These are phyloP conservation scores for Aspergillus sergii DNA, from an alignment of 2,329 filamentous ascomycete species.

Conservation along the genomic window DNA sequence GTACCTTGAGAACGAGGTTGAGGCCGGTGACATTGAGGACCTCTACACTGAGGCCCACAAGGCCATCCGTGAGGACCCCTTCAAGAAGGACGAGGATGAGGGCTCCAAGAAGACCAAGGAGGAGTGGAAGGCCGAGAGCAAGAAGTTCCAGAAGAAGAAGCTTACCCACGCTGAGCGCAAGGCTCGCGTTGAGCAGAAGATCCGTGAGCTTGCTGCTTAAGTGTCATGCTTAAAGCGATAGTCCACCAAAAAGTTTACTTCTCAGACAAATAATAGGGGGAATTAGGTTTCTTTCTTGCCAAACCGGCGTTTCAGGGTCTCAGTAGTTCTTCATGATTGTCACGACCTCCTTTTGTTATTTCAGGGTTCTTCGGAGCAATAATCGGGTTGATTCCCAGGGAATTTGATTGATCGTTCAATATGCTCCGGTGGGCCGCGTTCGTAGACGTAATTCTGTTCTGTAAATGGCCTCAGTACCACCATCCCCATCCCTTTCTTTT, in stretches of 20 bases:
- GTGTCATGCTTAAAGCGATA: slow-evolving; percentile 30
- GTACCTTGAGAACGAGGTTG: slow-evolving; percentile 96
- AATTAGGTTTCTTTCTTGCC: slow-evolving; percentile 24
- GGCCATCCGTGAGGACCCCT: slow-evolving; percentile 96
- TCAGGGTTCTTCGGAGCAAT: slow-evolving; percentile 32
- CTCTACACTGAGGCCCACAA: slow-evolving; percentile 93
- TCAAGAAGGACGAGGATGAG: slow-evolving; percentile 80
- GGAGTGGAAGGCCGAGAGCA: slow-evolving; percentile 91
- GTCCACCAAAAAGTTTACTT: slow-evolving; percentile 16
- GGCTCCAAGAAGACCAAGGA: slow-evolving; percentile 94
- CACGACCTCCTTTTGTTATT: slow-evolving; percentile 26
- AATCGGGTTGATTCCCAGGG: slow-evolving; percentile 15
- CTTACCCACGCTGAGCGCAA: slow-evolving; percentile 81
- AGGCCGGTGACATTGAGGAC: slow-evolving; percentile 96
- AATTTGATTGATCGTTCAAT: slow-evolving; percentile 19
- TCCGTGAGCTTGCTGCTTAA: slow-evolving; percentile 69
- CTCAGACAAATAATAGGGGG: slow-evolving; percentile 29
- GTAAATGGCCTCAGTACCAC: background rate
- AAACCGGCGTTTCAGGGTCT: slow-evolving; percentile 31
- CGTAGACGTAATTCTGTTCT: slow-evolving; percentile 5
- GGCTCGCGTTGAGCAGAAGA: slow-evolving; percentile 84
- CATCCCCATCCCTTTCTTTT: background rate
- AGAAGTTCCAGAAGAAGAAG: slow-evolving; percentile 82
- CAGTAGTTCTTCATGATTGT: slow-evolving; percentile 24
- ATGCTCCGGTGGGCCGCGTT: slow-evolving; percentile 27